Evolutionary conservation across 345 rosid species (phyloP).

Genomic region (Rhizophora mangle): DNA sequence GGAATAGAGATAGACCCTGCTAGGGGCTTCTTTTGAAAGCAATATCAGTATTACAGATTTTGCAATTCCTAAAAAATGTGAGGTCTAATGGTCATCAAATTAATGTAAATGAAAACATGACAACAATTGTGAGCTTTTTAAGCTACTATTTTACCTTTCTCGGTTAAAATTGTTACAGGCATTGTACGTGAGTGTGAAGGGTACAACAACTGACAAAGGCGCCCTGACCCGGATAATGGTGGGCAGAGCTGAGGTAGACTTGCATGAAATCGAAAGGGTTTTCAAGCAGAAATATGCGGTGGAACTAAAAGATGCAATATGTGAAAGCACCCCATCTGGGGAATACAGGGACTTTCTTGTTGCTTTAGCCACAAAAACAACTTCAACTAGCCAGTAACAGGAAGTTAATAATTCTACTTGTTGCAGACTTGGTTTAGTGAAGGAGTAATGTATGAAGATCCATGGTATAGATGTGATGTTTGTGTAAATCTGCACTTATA

Average conservation of each 20-base stretch:
- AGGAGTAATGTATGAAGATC: not conserved
- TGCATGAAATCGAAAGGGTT: constrained; percentile 39
- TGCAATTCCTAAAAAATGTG: too few relatives aligned
- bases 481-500: too few relatives aligned
- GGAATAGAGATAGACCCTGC: too few relatives aligned
- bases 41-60: too few relatives aligned
- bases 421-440: not conserved
- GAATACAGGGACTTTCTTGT: constrained; percentile 56
- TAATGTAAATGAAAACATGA: not conserved
- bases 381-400: not conserved
- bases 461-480: too few relatives aligned
- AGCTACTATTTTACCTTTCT: not conserved
- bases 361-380: constrained; percentile 37
- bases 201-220: constrained; percentile 25
- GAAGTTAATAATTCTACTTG: not conserved
- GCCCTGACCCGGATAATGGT: constrained; percentile 42
- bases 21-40: too few relatives aligned
- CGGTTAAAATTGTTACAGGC: constrained; percentile 21
- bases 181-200: constrained; percentile 35
- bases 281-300: constrained; percentile 42
- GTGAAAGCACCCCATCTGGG: constrained; percentile 34
- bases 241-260: constrained; percentile 54
- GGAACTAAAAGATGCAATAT: constrained; percentile 44
- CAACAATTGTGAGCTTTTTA: not conserved
- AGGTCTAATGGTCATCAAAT: too few relatives aligned